These are phyloP conservation scores for Graphiopsis chlorocephala DNA, from an alignment of 2,329 filamentous ascomycete species.

Conservation along the genomic window DNA sequence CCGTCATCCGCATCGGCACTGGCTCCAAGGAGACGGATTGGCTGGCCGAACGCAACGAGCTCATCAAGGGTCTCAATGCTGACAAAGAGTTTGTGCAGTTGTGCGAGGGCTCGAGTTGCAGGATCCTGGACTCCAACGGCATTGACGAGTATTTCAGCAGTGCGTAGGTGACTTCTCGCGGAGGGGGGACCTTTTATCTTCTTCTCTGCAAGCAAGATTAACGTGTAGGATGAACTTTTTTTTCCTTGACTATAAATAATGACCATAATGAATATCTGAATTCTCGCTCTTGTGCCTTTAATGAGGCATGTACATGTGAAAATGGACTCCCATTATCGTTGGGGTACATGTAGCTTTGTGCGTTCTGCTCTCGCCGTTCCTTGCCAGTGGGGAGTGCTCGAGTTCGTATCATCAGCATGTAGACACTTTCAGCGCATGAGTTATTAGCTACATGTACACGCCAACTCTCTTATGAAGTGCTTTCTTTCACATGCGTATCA, in stretches of 20 bases:
- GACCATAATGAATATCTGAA: slow-evolving; percentile 1
- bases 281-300: background rate
- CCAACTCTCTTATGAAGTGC: too few species aligned
- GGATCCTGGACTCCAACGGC: slow-evolving; percentile 28
- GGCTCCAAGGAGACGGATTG: slow-evolving; percentile 41
- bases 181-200: background rate
- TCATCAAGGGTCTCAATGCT: slow-evolving; percentile 45
- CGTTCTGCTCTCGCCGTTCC: too few species aligned
- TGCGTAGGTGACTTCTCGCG: background rate
- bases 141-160: slow-evolving; percentile 26
- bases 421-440: background rate
- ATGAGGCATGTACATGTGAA: too few species aligned
- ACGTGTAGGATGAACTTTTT: background rate
- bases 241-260: background rate
- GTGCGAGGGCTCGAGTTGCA: slow-evolving; percentile 44
- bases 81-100: slow-evolving; percentile 44
- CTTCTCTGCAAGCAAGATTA: background rate
- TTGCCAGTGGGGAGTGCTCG: too few species aligned
- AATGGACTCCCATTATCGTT: too few species aligned
- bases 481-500: too few species aligned
- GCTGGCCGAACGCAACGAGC: slow-evolving; percentile 50
- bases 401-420: too few species aligned
- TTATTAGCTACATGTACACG: too few species aligned
- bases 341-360: too few species aligned
- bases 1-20: slow-evolving; percentile 39